Evolutionary conservation across 805 yeast genomes (phyloP), one percentile per base, ranked within the genome.

Genomic region (Metschnikowia aberdeeniae): DNA sequence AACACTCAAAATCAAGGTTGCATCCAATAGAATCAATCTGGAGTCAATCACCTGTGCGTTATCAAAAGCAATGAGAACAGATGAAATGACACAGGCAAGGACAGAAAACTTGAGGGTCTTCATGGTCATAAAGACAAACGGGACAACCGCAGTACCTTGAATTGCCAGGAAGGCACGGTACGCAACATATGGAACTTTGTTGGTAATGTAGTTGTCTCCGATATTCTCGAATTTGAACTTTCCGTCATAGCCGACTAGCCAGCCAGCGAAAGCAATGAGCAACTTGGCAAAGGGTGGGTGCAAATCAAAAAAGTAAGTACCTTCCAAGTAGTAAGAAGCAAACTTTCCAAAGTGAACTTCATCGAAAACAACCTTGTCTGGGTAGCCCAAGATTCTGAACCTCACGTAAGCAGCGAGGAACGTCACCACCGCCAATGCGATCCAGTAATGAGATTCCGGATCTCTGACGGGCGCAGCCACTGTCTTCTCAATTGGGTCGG

Each of bases 261-360:
- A 89, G 35, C 99, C 99, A 33, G 84, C 88, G 47, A 82, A 76
- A 0, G 98, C 98, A 66, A 92, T 88, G 54, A 90, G 73, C 63
- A 93, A 74, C 64, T 93, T 93, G 44, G 96, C 99, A 66, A 93
- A 88, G 19, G 99, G 99, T 8, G 99, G 99, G 68, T 93, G 99
- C 42, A 93, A 81, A 67, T 93, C 99, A 60, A 93, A 93, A 65
- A 89, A 93, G 65, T 87, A 93, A 0, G 96, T 85, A 51, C 96
- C 77, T 65, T 92, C 86, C 48, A 92, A 68, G 65, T 92, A 92
- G 66, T 86, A 84, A 1, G 89, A 79, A 6, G 92, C 92, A 63
- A 86, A 86, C 58, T 86, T 86, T 31, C 95, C 95, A 58, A 86
- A 86, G 63, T 86, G 95, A 17, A 85, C 93, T 61, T 86, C 95